Evolutionary conservation across 225 moss, liverwort and hornwort genomes (phyloP), one percentile per base, ranked within the genome.

Genomic region (Anthoceros angustus): DNA sequence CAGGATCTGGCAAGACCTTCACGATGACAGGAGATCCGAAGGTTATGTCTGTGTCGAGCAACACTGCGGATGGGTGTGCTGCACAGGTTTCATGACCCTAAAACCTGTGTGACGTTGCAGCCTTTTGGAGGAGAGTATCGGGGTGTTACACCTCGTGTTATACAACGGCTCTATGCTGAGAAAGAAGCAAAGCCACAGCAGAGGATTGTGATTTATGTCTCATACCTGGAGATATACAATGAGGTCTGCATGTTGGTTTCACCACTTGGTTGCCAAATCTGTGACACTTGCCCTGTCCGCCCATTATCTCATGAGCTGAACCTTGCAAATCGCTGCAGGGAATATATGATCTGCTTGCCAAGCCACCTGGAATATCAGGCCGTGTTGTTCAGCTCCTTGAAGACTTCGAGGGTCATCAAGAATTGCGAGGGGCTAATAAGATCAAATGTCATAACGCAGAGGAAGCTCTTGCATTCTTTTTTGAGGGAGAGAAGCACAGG

Each of bases 201-300:
- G 42, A 88, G 90, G 70, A 91, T 95, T 62, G 43, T 80, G 9
- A 74, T 95, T 55, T 84, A 88, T 70, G 86, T 95, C 72, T 88
- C 91, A 11, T 95, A 95, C 65, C 70, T 95, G 70, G 91, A 95
- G 81, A 83, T 95, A 43, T 95, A 95, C 71, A 91, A 91, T 69
- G 91, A 95, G 91, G 95, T 95, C 64, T 23, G 62, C 10, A 48
- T 64, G 7, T 15, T 55, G 55, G 55, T 15, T 20, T 41, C 24
- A 40, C 25, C 16, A 46, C 21, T 5, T 32, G 21, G 20, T 12
- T 62, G 20, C 42, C 24, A 26, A 42, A 32, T 9, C 41, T 50
- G 10, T 9, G 16, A 14, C 46, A 24, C 32, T 14, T 40, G 41
- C 14, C 40, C 8, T 21, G 25, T 65, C 21, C 2, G 16, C 7